Evolutionary conservation across 257 asterid species (phyloP).

Genomic region (Cynanchum wilfordii): DNA sequence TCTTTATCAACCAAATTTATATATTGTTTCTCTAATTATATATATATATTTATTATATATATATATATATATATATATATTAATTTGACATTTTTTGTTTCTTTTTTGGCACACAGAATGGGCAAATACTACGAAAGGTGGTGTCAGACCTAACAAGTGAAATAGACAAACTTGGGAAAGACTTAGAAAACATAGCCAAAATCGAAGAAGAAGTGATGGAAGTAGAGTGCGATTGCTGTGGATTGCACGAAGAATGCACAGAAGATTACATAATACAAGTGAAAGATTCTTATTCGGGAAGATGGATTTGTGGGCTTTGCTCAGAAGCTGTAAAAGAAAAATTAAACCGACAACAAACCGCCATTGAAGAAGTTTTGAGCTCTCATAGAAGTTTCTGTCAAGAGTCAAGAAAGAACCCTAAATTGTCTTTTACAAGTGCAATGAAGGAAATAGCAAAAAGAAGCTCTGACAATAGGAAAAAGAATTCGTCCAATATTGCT

Average conservation of each 20-base stretch:
- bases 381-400: constrained; percentile 30
- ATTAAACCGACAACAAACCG: constrained; percentile 1
- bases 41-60: too few relatives aligned
- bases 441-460: constrained; percentile 41
- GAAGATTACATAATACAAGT: constrained; percentile 27
- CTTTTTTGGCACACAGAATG: constrained; percentile 17
- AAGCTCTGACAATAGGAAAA: constrained; percentile 23
- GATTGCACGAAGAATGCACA: constrained; percentile 49
- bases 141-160: constrained; percentile 34
- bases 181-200: constrained; percentile 22
- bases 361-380: constrained; percentile 39
- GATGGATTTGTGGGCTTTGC: constrained; percentile 62
- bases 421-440: constrained; percentile 36
- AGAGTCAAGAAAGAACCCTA: constrained; percentile 44
- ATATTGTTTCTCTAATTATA: too few relatives aligned
- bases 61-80: too few relatives aligned
- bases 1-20: too few relatives aligned
- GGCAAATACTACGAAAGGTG: constrained; percentile 17
- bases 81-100: not conserved
- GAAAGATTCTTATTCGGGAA: constrained; percentile 37
- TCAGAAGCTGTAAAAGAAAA: constrained; percentile 47
- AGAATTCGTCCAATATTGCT: constrained; percentile 18
- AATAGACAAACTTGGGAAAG: constrained; percentile 19
- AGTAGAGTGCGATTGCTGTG: constrained; percentile 54
- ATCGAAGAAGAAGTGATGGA: constrained; percentile 20